Conservation (phyloP, 352 stramenopile species). For the Globisporangium camurandrum region DNA sequence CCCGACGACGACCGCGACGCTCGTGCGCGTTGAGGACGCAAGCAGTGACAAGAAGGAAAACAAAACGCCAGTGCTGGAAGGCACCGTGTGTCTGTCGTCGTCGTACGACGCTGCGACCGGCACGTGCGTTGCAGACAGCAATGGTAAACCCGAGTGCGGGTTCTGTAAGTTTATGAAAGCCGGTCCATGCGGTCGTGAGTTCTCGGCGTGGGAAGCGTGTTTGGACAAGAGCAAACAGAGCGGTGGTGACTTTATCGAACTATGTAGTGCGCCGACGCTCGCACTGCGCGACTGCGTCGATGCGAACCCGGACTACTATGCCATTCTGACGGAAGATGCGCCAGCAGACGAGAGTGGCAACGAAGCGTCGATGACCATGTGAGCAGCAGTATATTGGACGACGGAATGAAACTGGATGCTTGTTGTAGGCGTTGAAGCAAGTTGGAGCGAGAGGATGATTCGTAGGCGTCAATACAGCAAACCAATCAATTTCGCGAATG, state of each 20-base stretch:
- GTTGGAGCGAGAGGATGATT: no score
- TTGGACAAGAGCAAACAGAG: conserved; percentile 67
- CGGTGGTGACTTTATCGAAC: conserved; percentile 71
- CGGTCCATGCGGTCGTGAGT: conserved; percentile 70
- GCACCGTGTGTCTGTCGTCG: conserved; percentile 62
- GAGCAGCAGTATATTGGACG: no score
- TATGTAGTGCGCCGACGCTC: conserved; percentile 70
- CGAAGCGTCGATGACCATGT: conserved; percentile 15
- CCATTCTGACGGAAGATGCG: conserved; percentile 65
- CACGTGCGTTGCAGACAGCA: conserved; percentile 31
- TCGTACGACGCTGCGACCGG: conserved; percentile 47
- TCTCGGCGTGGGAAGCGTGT: conserved; percentile 79
- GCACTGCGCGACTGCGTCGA: conserved; percentile 80
- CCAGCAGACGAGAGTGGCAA: conserved; percentile 35
- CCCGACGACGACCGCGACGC: conserved; percentile 32
- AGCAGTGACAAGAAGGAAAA: conserved; percentile 1
- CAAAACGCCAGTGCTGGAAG: conserved; percentile 31
- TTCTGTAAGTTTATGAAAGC: conserved; percentile 91
- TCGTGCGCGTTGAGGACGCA: conserved; percentile 17
- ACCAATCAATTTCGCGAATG: no score
- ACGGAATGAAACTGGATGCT: no score
- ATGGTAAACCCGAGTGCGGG: conserved; percentile 71
- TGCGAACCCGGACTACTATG: conserved; percentile 85
- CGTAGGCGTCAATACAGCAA: no score
- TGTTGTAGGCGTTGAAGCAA: no score